Evolutionary conservation across 345 rosid genomes (phyloP), one percentile per base, ranked within the genome.

Genomic region (Eucalyptus polyanthemos): DNA sequence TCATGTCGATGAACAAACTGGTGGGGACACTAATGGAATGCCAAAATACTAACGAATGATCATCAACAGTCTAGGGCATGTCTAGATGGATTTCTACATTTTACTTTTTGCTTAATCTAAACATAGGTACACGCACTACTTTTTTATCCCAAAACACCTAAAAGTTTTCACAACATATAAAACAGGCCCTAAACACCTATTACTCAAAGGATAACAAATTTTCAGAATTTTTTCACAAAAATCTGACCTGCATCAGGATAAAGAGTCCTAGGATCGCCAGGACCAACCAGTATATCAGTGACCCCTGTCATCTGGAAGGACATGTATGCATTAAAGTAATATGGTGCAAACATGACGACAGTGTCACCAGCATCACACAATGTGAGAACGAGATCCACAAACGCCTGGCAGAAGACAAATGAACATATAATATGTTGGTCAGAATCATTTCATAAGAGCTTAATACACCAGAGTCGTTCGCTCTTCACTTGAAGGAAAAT

Each of bases 231-330:
- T 44, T 85, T 89, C 88, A 89, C 72, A 47, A 85, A 88, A 34
- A 42, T 88, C 89, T 86, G 80, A 96, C 99, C 98, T 91, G 98
- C 98, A 91, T 98, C 99, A 8, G 99, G 99, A 92, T 96, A 88
- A 91, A 96, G 98, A 21, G 96, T 98, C 86, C 91, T 76, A 6
- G 97, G 94, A 90, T 91, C 45, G 88, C 95, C 93, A 93, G 99
- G 98, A 88, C 99, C 99, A 76, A 98, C 98, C 69, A 97, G 53
- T 80, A 98, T 98, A 86, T 97, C 87, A 88, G 98, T 97, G 92
- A 98, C 90, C 8, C 99, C 99, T 12, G 99, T 98, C 99, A 98
- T 98, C 93, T 98, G 99, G 95, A 98, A 97, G 86, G 98, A 94
- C 99, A 96, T 98, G 92, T 97, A 98, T 56, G 99, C 93, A 88